Evolutionary conservation across 768 basidiomycete species (phyloP).

Genomic region (Hericium rajendrae): DNA sequence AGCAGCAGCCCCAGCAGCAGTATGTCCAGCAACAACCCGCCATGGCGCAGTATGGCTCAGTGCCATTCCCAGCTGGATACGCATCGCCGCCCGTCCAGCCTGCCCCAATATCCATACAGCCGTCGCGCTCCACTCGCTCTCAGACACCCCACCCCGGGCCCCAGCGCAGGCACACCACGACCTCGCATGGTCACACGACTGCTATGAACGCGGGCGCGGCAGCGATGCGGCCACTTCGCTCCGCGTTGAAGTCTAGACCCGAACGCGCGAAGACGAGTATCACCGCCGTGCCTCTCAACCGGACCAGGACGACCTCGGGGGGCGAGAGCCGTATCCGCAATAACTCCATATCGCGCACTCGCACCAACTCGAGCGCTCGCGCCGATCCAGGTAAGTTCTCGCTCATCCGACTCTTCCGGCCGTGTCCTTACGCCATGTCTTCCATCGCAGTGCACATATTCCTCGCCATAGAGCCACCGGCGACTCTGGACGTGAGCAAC

Average conservation of each 20-base stretch:
- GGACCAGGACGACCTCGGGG: slow-evolving; percentile 36
- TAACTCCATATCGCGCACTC: slow-evolving; percentile 24
- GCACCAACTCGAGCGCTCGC: slow-evolving; percentile 24
- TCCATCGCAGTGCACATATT: slow-evolving; percentile 58
- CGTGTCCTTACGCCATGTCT: neutral
- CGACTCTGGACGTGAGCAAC: slow-evolving; percentile 44
- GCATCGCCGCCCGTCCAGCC: slow-evolving; percentile 1
- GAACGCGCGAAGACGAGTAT: slow-evolving; percentile 7
- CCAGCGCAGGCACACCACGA: slow-evolving; percentile 25
- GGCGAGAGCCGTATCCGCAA: slow-evolving; percentile 16
- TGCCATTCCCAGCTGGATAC: slow-evolving; percentile 5
- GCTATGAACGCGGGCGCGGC: neutral
- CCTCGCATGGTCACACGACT: slow-evolving; percentile 10
- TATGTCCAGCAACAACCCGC: slow-evolving; percentile 9
- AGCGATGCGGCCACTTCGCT: slow-evolving; percentile 32
- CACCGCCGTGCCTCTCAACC: slow-evolving; percentile 18
- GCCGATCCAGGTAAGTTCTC: slow-evolving; percentile 17
- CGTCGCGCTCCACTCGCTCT: slow-evolving; percentile 2
- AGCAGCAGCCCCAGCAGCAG: slow-evolving; percentile 12
- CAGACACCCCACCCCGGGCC: slow-evolving; percentile 21
- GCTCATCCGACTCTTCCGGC: neutral
- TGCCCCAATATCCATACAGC: neutral
- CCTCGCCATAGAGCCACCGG: slow-evolving; percentile 55
- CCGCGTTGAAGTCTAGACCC: slow-evolving; percentile 45
- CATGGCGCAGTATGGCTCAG: neutral